Evolutionary conservation across 305 asterid genomes (phyloP), one percentile per base, ranked within the genome.

Genomic region (Plantago coronopus): DNA sequence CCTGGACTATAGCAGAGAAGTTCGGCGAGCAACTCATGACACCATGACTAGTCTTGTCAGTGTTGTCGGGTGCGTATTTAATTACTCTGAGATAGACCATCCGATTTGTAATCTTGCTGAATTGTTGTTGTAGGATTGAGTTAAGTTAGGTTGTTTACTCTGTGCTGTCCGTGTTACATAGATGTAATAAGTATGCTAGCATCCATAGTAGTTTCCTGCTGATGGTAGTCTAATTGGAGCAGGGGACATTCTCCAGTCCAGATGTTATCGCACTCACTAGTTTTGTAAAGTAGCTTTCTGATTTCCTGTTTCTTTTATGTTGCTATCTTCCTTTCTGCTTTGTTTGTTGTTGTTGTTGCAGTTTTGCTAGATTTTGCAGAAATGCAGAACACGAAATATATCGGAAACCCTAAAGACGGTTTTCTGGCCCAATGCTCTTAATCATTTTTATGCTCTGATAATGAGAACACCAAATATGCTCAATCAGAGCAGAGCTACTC

Each of bases 21-120:
- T 94, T 66, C 87, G 99, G 48, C 91, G 96, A 71, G 90, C 95
- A 70, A 87, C 99, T 57, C 94, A 94, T 72, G 99, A 85, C 29
- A 85, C 95, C 69, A 85, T 94, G 99, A 72, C 87, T 72, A 74
- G 72, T 77, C 78, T 94, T 72, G 95, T 85, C 72, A 78, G 72
- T 64, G 67, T 74, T 68, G 78, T 79, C 50, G 94, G 99, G 99
- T 94, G 67, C 57, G 95, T 80, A 63, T 71, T 62, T 63, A 40
- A 40, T 64, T 65, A 3, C 50, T 57, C 63, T 54, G 29, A 44
- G 29, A 50, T 64, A 42, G 57, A 34, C 19, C 62, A 46, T 20
- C 21, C 57, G 10, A 23, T 45, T 22, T 69, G 27, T 29, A 54
- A 56, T 56, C 61, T 60, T 48, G 48, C 61, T 31, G 61, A 57